Percentiles rank a stretch among this genome's conserved stretches.
phyloP scores from a whole-genome alignment of 805 yeast species.

The Kazachstania bromeliacearum region DNA sequence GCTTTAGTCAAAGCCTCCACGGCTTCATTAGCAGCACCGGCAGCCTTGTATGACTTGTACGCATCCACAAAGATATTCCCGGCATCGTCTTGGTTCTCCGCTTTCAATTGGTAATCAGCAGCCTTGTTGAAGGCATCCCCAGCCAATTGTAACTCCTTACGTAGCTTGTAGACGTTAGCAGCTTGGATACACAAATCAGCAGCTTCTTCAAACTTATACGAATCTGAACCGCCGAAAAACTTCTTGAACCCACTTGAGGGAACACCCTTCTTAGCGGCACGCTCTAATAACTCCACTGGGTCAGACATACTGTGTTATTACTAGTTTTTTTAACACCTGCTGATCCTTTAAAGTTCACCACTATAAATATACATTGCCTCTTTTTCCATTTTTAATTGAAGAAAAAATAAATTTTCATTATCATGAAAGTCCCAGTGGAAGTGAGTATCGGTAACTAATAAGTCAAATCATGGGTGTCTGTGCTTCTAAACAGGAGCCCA shows the following conservation, averaged over 20 bases:
- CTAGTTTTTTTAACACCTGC: too few relatives aligned
- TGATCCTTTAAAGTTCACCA: too few relatives aligned
- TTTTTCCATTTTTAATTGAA: too few relatives aligned
- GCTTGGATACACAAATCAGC: slow-evolving; percentile 86
- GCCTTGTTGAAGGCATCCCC: slow-evolving; percentile 83
- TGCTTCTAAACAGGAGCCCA: slow-evolving; percentile 7
- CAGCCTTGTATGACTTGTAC: slow-evolving; percentile 71
- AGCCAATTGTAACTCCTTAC: slow-evolving; percentile 62
- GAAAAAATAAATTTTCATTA: too few relatives aligned
- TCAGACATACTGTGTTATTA: slow-evolving; percentile 17
- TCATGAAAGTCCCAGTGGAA: too few relatives aligned
- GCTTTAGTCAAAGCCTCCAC: slow-evolving; percentile 61
- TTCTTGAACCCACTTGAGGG: slow-evolving; percentile 66
- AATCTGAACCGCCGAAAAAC: slow-evolving; percentile 53
- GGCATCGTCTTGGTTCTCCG: slow-evolving; percentile 79
- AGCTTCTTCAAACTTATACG: slow-evolving; percentile 77
- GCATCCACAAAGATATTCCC: slow-evolving; percentile 87
- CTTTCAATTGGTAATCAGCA: slow-evolving; percentile 64
- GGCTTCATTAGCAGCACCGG: slow-evolving; percentile 53
- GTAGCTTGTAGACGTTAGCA: slow-evolving; percentile 77
- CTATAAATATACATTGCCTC: too few relatives aligned
- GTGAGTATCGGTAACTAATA: too few relatives aligned
- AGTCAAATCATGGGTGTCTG: slow-evolving; percentile 6
- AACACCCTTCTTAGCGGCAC: slow-evolving; percentile 65
- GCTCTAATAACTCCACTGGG: slow-evolving; percentile 19